Evolutionary conservation across 805 yeast genomes (phyloP).

Genomic region (Myxozyma lipomycoides): DNA sequence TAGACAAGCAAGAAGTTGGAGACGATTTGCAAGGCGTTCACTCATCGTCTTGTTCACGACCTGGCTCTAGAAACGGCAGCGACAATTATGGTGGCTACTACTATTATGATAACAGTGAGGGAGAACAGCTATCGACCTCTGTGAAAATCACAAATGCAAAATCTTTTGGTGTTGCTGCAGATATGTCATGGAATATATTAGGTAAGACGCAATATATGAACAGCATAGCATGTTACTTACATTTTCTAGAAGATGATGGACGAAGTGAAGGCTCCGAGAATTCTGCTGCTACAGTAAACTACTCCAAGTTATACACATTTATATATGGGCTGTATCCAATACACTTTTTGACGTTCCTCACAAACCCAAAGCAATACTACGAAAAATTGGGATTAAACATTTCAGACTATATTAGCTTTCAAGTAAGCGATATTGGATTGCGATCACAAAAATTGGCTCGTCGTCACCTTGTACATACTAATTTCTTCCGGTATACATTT

Average conservation of each 20-base stretch:
- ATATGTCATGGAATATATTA: neutral
- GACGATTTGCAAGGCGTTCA: constrained; percentile 8
- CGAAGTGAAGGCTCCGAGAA: neutral
- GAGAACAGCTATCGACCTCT: neutral
- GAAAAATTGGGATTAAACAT: constrained; percentile 21
- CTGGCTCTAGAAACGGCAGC: neutral
- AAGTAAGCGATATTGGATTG: constrained; percentile 37
- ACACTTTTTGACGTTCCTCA: constrained; percentile 44
- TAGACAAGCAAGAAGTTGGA: constrained; percentile 13
- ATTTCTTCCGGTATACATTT: constrained; percentile 40
- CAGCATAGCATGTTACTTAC: neutral
- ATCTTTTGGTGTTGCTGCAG: neutral
- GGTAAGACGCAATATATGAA: neutral
- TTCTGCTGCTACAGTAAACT: constrained; percentile 9
- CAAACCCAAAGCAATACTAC: constrained; percentile 43
- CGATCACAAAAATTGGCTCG: constrained; percentile 35
- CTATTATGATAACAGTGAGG: constrained; percentile 13
- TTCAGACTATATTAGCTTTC: constrained; percentile 24
- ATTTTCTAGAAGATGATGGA: neutral
- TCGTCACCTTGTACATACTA: constrained; percentile 49
- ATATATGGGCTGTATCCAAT: constrained; percentile 58
- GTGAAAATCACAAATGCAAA: neutral
- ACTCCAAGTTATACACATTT: constrained; percentile 41
- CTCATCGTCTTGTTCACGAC: neutral
- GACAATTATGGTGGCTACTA: constrained; percentile 16